Evolutionary conservation across 1,284 basidiomycete genomes (phyloP).

Genomic region (Wolfiporia cocos): DNA sequence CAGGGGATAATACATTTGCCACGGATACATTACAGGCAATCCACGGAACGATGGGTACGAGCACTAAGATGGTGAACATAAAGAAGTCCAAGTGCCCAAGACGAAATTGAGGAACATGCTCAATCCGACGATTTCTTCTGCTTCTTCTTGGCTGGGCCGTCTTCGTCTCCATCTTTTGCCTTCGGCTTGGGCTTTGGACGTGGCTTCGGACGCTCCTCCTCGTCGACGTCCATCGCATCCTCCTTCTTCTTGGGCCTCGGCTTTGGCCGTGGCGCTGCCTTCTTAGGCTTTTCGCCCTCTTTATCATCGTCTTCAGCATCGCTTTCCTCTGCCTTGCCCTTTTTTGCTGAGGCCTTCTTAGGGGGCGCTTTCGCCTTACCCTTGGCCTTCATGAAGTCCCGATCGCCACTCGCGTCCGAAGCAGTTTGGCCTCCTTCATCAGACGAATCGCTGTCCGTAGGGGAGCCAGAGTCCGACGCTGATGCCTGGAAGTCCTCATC

Average conservation of each 20-base stretch:
- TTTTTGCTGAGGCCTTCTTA: slow-evolving; percentile 32
- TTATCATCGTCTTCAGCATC: slow-evolving; percentile 33
- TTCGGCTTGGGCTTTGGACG: slow-evolving; percentile 44
- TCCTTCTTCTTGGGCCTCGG: slow-evolving; percentile 38
- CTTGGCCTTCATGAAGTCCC: slow-evolving; percentile 50
- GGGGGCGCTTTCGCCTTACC: slow-evolving; percentile 36
- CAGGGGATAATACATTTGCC: too few relatives aligned
- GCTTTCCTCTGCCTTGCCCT: slow-evolving; percentile 27
- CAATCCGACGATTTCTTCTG: slow-evolving; percentile 36
- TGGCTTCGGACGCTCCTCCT: slow-evolving; percentile 34
- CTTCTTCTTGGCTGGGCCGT: slow-evolving; percentile 73
- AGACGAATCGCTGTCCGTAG: slow-evolving; percentile 68
- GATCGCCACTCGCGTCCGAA: slow-evolving; percentile 74
- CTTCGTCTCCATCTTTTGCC: slow-evolving; percentile 39
- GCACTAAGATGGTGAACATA: too few relatives aligned
- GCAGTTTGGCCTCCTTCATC: slow-evolving; percentile 72
- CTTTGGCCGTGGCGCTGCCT: slow-evolving; percentile 27
- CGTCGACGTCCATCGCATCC: slow-evolving; percentile 35
- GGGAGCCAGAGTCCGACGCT: slow-evolving; percentile 80
- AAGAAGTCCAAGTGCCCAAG: too few relatives aligned
- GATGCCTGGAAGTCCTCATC: slow-evolving; percentile 90
- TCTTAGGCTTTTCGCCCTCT: slow-evolving; percentile 30
- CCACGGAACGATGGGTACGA: too few relatives aligned
- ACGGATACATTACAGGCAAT: too few relatives aligned
- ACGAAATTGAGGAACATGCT: too few relatives aligned